Evolutionary conservation across 1,139 yeast species (phyloP), one percentile per base, ranked within the genome.

Genomic region (Pneumocystis canis): DNA sequence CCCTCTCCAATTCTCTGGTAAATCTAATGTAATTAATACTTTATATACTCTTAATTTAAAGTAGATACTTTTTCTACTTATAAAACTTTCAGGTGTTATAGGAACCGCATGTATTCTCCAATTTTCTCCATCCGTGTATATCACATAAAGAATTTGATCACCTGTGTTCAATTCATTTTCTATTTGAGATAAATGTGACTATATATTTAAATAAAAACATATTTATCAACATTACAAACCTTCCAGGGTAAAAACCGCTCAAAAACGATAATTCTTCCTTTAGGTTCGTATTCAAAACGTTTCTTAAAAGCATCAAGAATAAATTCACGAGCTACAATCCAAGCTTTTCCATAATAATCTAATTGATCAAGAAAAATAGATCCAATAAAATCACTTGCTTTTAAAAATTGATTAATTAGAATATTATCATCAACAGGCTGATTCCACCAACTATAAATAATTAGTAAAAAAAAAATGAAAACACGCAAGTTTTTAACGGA

Each of bases 101-200:
- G 96, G 84, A 31, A 92, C 97, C 3, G 97, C 92, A 61, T 95
- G 88, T 61, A 94, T 82, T 76, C 99, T 82, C 95, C 96, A 89
- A 11, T 83, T 82, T 59, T 78, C 77, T 14, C 84, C 78, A 72
- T 90, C 96, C 57, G 83, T 78, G 75, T 89, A 92, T 64, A 92
- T 76, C 1, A 89, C 95, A 73, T 88, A 94, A 67, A 87, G 78
- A 61, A 84, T 80, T 66, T 78, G 78, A 40, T 87, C 89, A 65
- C 73, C 77, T 62, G 75, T 72, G 28, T 74, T 72, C 66, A 80
- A 75, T 65, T 83, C 89, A 69, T 79, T 79, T 74, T 89, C 97
- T 67, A 89, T 79, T 56, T 78, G 78, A 72, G 84, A 87, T 63
- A 92, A 77, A 72, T 92, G 59, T 30, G 40, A 39, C 59, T 39